Evolutionary conservation across 371 early-diverging fungal species (phyloP).

Genomic region (Gilbertella persicaria): DNA sequence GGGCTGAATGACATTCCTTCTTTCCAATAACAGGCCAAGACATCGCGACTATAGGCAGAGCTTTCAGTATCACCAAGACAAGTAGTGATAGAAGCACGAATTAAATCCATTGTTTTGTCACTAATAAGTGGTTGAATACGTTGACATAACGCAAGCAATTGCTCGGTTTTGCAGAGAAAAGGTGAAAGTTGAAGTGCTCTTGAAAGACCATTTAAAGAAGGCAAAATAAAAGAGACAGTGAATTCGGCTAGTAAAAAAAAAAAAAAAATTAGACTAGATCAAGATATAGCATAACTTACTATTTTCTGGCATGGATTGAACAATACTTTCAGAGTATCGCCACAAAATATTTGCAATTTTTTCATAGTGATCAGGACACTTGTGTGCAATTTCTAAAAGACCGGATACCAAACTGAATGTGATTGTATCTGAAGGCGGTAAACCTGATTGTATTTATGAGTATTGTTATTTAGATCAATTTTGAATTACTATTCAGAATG

Average conservation of each 20-base stretch:
- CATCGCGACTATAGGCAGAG: conserved; percentile 47
- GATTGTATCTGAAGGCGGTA: conserved; percentile 43
- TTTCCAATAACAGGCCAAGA: conserved; percentile 52
- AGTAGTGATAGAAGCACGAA: conserved; percentile 54
- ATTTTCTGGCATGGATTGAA: conserved; percentile 24
- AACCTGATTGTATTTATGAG: background rate
- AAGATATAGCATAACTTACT: too few relatives aligned
- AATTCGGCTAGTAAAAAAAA: conserved; percentile 39
- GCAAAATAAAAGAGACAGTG: conserved; percentile 63
- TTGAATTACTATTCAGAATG: conserved; percentile 29
- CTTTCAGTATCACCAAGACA: conserved; percentile 44
- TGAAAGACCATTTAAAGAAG: conserved; percentile 66
- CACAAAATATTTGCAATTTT: conserved; percentile 32
- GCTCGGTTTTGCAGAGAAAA: conserved; percentile 49
- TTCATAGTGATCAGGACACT: conserved; percentile 41
- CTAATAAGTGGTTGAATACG: conserved; percentile 56
- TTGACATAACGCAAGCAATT: conserved; percentile 50
- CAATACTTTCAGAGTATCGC: conserved; percentile 26
- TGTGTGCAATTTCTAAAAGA: conserved; percentile 54
- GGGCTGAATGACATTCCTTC: conserved; percentile 50
- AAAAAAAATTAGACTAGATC: too few relatives aligned
- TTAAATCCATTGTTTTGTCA: conserved; percentile 52
- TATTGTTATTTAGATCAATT: background rate
- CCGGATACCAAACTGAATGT: conserved; percentile 42
- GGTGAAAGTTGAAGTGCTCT: conserved; percentile 64